phyloP scores from a whole-genome alignment of 768 basidiomycete species.

The Tylopilus rubrobrunneus region DNA sequence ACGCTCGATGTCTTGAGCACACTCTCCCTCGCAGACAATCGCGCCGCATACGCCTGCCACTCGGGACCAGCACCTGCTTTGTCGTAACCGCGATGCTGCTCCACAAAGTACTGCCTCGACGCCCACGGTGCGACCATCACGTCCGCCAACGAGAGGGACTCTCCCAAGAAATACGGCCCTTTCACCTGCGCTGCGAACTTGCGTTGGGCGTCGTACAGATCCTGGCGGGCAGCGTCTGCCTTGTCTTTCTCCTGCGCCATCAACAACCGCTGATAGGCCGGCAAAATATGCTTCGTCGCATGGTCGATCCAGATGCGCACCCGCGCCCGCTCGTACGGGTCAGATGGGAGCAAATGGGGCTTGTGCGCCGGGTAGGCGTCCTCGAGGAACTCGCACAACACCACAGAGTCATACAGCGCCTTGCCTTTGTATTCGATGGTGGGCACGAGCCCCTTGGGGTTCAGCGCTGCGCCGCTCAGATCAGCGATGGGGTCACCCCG shows the following conservation, averaged over 20 bases:
- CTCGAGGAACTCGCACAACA: constrained; percentile 65
- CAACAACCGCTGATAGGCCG: constrained; percentile 48
- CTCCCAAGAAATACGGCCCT: constrained; percentile 57
- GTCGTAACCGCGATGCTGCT: constrained; percentile 48
- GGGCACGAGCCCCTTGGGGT: constrained; percentile 70
- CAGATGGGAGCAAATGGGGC: constrained; percentile 47
- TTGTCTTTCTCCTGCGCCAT: constrained; percentile 36
- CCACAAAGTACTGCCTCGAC: constrained; percentile 43
- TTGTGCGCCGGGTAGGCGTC: constrained; percentile 44
- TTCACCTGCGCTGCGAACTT: constrained; percentile 35
- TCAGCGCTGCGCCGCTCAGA: constrained; percentile 35
- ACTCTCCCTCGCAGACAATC: constrained; percentile 43
- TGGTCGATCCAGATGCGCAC: constrained; percentile 13
- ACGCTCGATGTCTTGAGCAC: constrained; percentile 45
- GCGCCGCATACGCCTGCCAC: constrained; percentile 45
- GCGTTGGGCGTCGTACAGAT: constrained; percentile 36
- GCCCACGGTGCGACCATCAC: constrained; percentile 56
- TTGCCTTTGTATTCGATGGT: constrained; percentile 48
- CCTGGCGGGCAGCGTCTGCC: constrained; percentile 33
- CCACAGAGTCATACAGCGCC: constrained; percentile 61
- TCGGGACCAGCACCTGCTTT: constrained; percentile 38
- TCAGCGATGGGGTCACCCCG: background rate
- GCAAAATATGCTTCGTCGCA: constrained; percentile 49
- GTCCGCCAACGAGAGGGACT: constrained; percentile 52
- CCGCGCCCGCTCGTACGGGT: constrained; percentile 46